These are phyloP conservation scores for Trichosporon faecale DNA, from an alignment of 1,284 basidiomycete genomes.

Conservation along the genomic window DNA sequence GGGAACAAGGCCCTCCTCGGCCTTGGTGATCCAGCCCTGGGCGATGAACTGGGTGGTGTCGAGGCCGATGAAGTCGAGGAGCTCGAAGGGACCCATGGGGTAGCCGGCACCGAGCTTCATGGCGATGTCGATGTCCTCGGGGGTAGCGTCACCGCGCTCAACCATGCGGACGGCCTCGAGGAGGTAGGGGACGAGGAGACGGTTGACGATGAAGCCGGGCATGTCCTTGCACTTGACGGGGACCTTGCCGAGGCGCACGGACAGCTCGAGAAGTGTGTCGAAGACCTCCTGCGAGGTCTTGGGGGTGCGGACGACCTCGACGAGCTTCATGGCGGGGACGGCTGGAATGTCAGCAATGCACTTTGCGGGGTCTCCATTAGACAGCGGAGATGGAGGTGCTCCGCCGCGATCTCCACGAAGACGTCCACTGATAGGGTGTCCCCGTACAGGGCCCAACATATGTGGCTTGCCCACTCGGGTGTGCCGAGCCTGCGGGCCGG, in stretches of 20 bases:
- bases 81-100: conserved; percentile 57
- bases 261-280: conserved; percentile 55
- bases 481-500: background rate
- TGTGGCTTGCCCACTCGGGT: background rate
- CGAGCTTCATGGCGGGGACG: conserved; percentile 58
- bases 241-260: conserved; percentile 57
- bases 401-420: background rate
- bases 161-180: conserved; percentile 60
- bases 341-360: conserved; percentile 22
- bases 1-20: conserved; percentile 52
- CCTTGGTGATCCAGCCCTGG: conserved; percentile 57
- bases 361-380: background rate
- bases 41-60: conserved; percentile 56
- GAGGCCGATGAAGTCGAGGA: conserved; percentile 59
- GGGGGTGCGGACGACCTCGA: conserved; percentile 58
- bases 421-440: background rate
- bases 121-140: conserved; percentile 59
- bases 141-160: conserved; percentile 59
- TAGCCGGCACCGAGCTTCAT: conserved; percentile 62
- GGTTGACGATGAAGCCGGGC: conserved; percentile 58
- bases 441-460: background rate
- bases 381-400: background rate
- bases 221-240: conserved; percentile 60
- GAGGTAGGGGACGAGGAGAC: conserved; percentile 58
- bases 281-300: conserved; percentile 56